phyloP scores from a whole-genome alignment of 768 basidiomycete species.

The Collybia sp. region DNA sequence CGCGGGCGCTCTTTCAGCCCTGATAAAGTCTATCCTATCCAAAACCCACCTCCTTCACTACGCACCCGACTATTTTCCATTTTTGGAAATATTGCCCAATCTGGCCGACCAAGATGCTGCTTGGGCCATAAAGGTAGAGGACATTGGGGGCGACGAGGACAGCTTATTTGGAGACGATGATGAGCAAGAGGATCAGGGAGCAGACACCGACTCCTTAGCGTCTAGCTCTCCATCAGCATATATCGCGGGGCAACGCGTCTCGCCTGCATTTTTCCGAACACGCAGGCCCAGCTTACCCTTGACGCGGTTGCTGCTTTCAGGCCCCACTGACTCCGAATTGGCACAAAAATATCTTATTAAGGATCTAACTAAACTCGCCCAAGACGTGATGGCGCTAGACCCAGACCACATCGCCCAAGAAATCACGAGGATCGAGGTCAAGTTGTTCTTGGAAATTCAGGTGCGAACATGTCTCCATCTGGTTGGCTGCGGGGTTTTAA shows the following conservation, averaged over 20 bases:
- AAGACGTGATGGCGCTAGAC: constrained; percentile 52
- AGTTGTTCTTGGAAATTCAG: constrained; percentile 70
- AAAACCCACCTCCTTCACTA: constrained; percentile 84
- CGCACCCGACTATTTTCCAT: constrained; percentile 78
- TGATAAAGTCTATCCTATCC: constrained; percentile 74
- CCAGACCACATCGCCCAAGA: constrained; percentile 76
- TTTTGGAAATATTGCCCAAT: constrained; percentile 61
- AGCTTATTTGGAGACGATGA: constrained; percentile 55
- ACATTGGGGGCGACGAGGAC: constrained; percentile 60
- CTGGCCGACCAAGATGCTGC: constrained; percentile 64
- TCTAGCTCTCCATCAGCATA: constrained; percentile 13
- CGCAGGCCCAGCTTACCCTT: constrained; percentile 69
- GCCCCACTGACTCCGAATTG: constrained; percentile 29
- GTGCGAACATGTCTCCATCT: constrained; percentile 32
- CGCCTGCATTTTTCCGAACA: constrained; percentile 38
- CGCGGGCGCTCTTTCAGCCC: constrained; percentile 63
- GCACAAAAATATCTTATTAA: constrained; percentile 56
- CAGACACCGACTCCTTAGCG: constrained; percentile 8
- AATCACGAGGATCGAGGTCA: constrained; percentile 72
- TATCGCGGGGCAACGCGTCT: constrained; percentile 15
- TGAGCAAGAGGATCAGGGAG: constrained; percentile 33
- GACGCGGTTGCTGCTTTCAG: constrained; percentile 33
- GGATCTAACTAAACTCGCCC: constrained; percentile 54
- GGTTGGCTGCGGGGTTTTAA: constrained; percentile 3
- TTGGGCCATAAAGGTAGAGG: constrained; percentile 71